These are phyloP conservation scores for Scheffersomyces stambukii DNA, from an alignment of 1,139 yeast species.

Conservation along the genomic window DNA sequence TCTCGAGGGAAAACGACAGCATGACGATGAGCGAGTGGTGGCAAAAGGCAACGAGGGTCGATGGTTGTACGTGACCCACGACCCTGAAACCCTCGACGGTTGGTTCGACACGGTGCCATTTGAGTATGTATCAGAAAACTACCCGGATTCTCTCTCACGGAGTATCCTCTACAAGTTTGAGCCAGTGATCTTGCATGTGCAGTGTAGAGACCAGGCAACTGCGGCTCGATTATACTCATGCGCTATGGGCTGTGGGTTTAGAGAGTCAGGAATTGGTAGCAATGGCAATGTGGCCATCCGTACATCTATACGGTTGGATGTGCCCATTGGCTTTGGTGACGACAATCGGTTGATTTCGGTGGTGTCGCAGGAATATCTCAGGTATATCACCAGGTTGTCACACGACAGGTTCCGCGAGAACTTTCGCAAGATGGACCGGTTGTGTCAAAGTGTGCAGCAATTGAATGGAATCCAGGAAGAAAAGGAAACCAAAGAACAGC, in stretches of 20 bases:
- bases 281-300: constrained; percentile 77
- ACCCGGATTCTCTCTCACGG: constrained; percentile 29
- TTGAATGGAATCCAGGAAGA: constrained; percentile 37
- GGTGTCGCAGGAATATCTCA: constrained; percentile 48
- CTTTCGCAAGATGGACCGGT: constrained; percentile 46
- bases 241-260: constrained; percentile 81
- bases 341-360: constrained; percentile 29
- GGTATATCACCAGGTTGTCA: constrained; percentile 46
- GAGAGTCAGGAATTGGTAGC: constrained; percentile 83
- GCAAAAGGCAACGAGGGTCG: constrained; percentile 85
- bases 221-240: constrained; percentile 63
- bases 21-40: constrained; percentile 47
- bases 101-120: constrained; percentile 47
- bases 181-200: constrained; percentile 79
- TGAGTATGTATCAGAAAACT: constrained; percentile 12
- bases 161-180: constrained; percentile 73
- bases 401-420: constrained; percentile 63
- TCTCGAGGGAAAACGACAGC: constrained; percentile 54
- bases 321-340: constrained; percentile 61
- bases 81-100: constrained; percentile 39
- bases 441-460: too few relatives aligned
- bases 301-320: constrained; percentile 64
- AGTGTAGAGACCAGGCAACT: constrained; percentile 56
- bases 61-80: constrained; percentile 83
- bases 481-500: constrained; percentile 45